Conservation (phyloP, 441 rosid genomes). For the Corymbia calophylla region DNA sequence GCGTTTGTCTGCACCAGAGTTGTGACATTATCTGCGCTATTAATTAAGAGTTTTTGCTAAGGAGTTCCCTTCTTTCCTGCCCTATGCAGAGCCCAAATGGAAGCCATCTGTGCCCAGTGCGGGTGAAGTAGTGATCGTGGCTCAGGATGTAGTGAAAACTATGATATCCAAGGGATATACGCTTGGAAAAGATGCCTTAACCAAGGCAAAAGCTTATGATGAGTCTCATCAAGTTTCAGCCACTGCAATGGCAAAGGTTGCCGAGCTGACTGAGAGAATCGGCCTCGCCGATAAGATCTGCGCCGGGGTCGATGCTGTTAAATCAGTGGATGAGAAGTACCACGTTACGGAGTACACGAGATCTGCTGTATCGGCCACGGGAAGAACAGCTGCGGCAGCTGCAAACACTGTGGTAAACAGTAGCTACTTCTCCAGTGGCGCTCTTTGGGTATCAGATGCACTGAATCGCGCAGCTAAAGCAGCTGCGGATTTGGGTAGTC, state of each 20-base stretch:
- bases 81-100: constrained; percentile 17
- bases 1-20: not conserved
- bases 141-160: constrained; percentile 49
- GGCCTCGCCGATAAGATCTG: constrained; percentile 49
- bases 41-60: not conserved
- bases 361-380: constrained; percentile 41
- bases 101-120: constrained; percentile 27
- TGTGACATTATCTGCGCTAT: not conserved
- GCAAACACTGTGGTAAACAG: constrained; percentile 45
- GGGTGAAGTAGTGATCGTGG: constrained; percentile 55
- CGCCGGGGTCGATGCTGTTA: constrained; percentile 43
- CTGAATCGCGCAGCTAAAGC: constrained; percentile 44
- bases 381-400: constrained; percentile 46
- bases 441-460: constrained; percentile 54
- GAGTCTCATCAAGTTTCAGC: constrained; percentile 60
- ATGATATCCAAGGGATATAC: constrained; percentile 49
- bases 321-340: constrained; percentile 39
- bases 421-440: constrained; percentile 50
- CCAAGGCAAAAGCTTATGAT: constrained; percentile 46
- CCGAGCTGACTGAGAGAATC: constrained; percentile 36
- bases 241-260: constrained; percentile 40
- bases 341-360: constrained; percentile 39
- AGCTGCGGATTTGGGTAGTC: constrained; percentile 43
- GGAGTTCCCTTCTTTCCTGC: not conserved
- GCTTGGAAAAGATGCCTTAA: constrained; percentile 52